These are phyloP conservation scores for Arabidopsis lyrata DNA, from an alignment of 441 rosid genomes.

Conservation along the genomic window DNA sequence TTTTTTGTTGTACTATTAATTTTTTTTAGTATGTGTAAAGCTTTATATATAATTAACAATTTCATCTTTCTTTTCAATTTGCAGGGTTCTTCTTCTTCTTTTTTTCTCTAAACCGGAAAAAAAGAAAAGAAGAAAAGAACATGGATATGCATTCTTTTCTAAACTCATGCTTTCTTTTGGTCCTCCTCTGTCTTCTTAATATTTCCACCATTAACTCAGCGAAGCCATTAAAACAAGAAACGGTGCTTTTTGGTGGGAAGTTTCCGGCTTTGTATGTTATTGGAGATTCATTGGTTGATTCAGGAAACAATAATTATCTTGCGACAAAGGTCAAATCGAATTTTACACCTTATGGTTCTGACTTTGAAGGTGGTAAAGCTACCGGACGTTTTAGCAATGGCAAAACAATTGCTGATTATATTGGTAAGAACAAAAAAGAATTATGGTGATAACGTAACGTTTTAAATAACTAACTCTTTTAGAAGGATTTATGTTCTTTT, in stretches of 20 bases:
- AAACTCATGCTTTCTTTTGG: slow-evolving; percentile 6
- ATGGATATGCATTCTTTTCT: slow-evolving; percentile 10
- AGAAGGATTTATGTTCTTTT: neutral
- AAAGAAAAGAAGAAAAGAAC: neutral
- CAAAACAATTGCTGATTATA: slow-evolving; percentile 49
- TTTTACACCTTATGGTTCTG: slow-evolving; percentile 57
- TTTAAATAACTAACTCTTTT: no score
- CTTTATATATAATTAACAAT: slow-evolving; percentile 15
- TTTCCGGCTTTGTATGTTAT: slow-evolving; percentile 56
- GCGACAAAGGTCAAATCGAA: slow-evolving; percentile 43
- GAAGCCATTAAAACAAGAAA: slow-evolving; percentile 19
- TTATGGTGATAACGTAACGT: no score
- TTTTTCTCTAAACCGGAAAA: neutral
- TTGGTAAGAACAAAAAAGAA: slow-evolving; percentile 48
- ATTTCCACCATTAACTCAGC: slow-evolving; percentile 21
- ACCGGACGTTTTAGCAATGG: slow-evolving; percentile 60
- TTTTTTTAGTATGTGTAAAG: neutral
- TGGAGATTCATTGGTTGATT: slow-evolving; percentile 61
- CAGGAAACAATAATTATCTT: slow-evolving; percentile 58
- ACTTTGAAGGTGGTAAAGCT: slow-evolving; percentile 53
- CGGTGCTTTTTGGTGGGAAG: slow-evolving; percentile 32
- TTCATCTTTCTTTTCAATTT: neutral
- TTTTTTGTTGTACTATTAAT: slow-evolving; percentile 9
- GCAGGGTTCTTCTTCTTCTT: neutral
- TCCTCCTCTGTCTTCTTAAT: slow-evolving; percentile 16